phyloP scores from a whole-genome alignment of 2,329 filamentous ascomycete genomes.

The Magnaporthales sp. region DNA sequence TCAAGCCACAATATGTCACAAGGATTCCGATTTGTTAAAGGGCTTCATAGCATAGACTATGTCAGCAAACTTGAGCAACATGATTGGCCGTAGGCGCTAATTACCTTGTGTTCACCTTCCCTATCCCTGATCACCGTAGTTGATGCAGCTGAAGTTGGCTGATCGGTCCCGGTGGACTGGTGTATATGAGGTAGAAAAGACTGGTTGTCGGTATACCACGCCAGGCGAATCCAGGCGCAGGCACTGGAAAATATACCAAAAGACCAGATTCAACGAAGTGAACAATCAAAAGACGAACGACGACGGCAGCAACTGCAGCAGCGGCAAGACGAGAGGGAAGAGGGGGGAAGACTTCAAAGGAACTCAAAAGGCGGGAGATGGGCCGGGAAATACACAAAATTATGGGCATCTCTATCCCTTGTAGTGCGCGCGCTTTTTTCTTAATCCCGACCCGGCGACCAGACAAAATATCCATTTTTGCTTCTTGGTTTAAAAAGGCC shows the following conservation, averaged over 20 bases:
- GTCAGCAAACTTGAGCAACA: not conserved
- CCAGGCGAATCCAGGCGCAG: not conserved
- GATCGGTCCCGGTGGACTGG: not conserved
- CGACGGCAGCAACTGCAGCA: not conserved
- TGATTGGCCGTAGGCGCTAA: not conserved
- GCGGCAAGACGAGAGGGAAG: not conserved
- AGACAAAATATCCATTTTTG: not conserved
- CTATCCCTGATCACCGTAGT: not conserved
- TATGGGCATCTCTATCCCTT: not conserved
- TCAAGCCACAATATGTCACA: not conserved
- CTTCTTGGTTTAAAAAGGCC: not conserved
- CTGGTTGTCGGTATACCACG: not conserved
- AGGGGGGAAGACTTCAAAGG: not conserved
- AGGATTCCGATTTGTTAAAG: not conserved
- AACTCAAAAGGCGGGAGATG: not conserved
- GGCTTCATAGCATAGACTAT: not conserved
- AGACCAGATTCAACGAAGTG: not conserved
- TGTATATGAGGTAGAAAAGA: not conserved
- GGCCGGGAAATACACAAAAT: not conserved
- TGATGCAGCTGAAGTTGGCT: not conserved
- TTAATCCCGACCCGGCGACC: not conserved
- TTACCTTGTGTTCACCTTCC: slow-evolving; percentile 1
- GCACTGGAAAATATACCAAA: not conserved
- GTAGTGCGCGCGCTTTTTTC: not conserved
- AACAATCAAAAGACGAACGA: not conserved